Evolutionary conservation across 495 filamentous ascomycete species (phyloP).

Genomic region (Arthonia radiata): DNA sequence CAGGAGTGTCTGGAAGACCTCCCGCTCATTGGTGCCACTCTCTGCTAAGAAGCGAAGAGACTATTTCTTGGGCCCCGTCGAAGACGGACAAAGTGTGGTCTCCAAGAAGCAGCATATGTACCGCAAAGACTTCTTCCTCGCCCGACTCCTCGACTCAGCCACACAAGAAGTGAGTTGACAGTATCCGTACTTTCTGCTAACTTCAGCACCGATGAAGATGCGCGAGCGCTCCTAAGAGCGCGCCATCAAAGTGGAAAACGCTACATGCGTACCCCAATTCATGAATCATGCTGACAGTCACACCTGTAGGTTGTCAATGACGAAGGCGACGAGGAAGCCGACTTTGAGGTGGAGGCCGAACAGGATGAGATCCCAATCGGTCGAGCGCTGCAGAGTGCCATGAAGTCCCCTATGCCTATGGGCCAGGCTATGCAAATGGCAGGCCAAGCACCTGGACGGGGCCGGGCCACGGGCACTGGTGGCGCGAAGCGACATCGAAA

Average conservation of each 20-base stretch:
- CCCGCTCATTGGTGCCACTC: too few species aligned
- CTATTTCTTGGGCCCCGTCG: constrained; percentile 18
- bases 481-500: too few species aligned
- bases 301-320: constrained; percentile 6
- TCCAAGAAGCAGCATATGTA: constrained; percentile 17
- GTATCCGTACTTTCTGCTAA: too few species aligned
- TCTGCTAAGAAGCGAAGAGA: constrained; percentile 25
- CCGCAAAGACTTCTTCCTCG: constrained; percentile 27
- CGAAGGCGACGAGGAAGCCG: constrained; percentile 19
- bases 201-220: too few species aligned
- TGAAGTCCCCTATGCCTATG: background rate
- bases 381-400: background rate
- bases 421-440: background rate
- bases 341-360: constrained; percentile 9
- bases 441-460: background rate
- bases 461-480: background rate
- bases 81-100: constrained; percentile 10
- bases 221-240: too few species aligned
- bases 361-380: background rate
- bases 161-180: too few species aligned
- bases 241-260: too few species aligned
- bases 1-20: constrained; percentile 21
- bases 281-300: too few species aligned
- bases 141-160: constrained; percentile 15
- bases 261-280: too few species aligned